Base-by-base conservation (phyloP, 2,329 filamentous ascomycete species). In the Domatiomyces globalis region DNA sequence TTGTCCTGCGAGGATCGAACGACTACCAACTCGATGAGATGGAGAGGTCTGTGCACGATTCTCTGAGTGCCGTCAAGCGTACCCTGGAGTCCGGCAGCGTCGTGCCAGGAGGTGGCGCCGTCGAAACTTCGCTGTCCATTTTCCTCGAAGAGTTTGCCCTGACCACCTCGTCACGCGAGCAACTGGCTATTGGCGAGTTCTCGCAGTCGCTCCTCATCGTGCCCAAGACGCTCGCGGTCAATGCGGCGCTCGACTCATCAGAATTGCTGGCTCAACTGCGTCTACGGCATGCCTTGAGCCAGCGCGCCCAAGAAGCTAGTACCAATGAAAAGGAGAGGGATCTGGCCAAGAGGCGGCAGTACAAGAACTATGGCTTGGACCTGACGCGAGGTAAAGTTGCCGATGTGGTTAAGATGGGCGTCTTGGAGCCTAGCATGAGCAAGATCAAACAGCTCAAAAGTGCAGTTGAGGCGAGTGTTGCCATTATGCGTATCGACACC, bases 401-500 rank as follows among this genome's bases (percentile, higher is more conserved):
- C 51, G 92, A 98, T 69, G 83, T 87, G 73, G 75, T 98, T 63
- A 96, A 96, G 78, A 83, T 87, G 10, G 92, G 92, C 65, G 89
- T 98, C 56, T 70, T 98, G 65, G 92, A 98, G 75, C 92, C 92
- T 29, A 94, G 85, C 71, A 88, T 98, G 75, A 95, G 90, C 79
- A 98, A 98, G 78, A 80, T 98, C 61, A 85, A 90, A 71, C 92
- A 96, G 76, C 76, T 98, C 65, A 98, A 98, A 83, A 94, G 85
- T 71, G 92, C 92, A 25, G 92, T 98, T 48, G 92, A 98, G 73
- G 92, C 92, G 51, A 96, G 92, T 70, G 94, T 98, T 70, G 86
- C 88, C 65, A 96, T 98, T 68, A 96, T 98, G 92, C 81, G 92
- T 64, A 98, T 98, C 67, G 92, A 98, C 74, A 96, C 92, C 59